Conservation (phyloP, 164 flowering plant genomes). For the Kingdonia uniflora region DNA sequence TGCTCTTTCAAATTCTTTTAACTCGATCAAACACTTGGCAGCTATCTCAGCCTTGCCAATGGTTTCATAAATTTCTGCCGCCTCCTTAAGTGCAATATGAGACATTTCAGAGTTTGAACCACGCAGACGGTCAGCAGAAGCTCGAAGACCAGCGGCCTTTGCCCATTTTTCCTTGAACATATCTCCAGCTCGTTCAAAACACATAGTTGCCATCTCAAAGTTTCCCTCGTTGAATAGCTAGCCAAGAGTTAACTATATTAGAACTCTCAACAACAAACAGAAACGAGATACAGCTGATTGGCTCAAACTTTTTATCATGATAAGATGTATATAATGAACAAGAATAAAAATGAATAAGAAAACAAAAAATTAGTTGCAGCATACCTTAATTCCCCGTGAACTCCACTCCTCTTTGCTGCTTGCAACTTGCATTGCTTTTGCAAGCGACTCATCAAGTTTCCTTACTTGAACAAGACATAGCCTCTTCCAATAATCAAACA, state of each 20-base stretch:
- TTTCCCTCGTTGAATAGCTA: conserved; percentile 55
- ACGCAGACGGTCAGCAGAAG: conserved; percentile 34
- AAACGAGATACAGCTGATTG: no score
- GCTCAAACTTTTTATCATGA: no score
- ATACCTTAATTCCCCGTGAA: conserved; percentile 52
- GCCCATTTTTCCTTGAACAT: conserved; percentile 38
- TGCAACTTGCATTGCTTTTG: conserved; percentile 51
- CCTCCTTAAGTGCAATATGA: conserved; percentile 24
- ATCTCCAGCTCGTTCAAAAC: conserved; percentile 74
- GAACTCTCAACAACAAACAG: not conserved
- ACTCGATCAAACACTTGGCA: conserved; percentile 48
- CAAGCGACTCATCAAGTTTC: conserved; percentile 46
- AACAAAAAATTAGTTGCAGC: not conserved
- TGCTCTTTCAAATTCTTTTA: conserved; percentile 47
- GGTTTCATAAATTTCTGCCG: conserved; percentile 53
- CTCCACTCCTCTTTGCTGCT: conserved; percentile 72
- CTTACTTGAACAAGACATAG: conserved; percentile 38
- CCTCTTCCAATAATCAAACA: conserved; percentile 74
- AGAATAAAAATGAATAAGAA: no score
- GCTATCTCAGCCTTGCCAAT: conserved; percentile 50
- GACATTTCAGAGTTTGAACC: conserved; percentile 34
- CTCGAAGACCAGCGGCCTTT: conserved; percentile 45
- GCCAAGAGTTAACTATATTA: not conserved
- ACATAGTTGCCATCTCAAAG: conserved; percentile 67
- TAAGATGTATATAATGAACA: no score